These are phyloP conservation scores for Cladophialophora yegresii DNA, from an alignment of 2,329 filamentous ascomycete species.

Conservation along the genomic window DNA sequence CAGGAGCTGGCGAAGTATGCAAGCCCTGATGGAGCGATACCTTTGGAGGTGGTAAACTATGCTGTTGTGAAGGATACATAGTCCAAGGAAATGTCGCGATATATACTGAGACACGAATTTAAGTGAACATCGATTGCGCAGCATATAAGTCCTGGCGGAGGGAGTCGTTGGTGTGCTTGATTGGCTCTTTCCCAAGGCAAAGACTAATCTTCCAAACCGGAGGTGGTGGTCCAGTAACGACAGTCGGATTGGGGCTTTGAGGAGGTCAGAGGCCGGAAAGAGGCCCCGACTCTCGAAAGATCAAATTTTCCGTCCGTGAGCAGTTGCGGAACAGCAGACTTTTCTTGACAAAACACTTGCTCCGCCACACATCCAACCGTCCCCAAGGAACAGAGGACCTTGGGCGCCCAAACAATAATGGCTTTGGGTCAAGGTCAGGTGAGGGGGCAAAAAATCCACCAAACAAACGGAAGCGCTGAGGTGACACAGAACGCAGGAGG, in stretches of 20 bases:
- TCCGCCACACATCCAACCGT: constrained; percentile 4
- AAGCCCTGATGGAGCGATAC: constrained; percentile 10
- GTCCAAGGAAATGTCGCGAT: neutral
- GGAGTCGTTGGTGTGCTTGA: neutral
- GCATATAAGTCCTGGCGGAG: neutral
- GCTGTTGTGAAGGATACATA: constrained; percentile 24
- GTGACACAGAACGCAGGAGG: constrained; percentile 19
- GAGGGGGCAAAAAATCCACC: neutral
- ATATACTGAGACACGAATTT: neutral
- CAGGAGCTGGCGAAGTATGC: constrained; percentile 15
- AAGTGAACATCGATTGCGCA: constrained; percentile 1
- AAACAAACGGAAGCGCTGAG: constrained; percentile 9
- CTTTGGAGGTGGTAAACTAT: constrained; percentile 20
- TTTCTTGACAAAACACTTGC: neutral
- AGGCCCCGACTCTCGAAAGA: neutral
- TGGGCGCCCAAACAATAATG: neutral
- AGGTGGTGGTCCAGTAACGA: constrained; percentile 16
- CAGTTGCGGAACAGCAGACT: neutral
- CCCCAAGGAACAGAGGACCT: neutral
- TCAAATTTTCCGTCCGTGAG: neutral
- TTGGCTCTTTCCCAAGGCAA: constrained; percentile 10
- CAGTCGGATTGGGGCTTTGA: constrained; percentile 10
- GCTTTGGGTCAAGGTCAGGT: neutral
- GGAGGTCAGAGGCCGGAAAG: constrained; percentile 1
- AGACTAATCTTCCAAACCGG: constrained; percentile 7